Percentiles rank a stretch among this genome's conserved stretches.
phyloP scores from a whole-genome alignment of 768 basidiomycete species.

The button mushroom (Agaricus bisporus) region DNA sequence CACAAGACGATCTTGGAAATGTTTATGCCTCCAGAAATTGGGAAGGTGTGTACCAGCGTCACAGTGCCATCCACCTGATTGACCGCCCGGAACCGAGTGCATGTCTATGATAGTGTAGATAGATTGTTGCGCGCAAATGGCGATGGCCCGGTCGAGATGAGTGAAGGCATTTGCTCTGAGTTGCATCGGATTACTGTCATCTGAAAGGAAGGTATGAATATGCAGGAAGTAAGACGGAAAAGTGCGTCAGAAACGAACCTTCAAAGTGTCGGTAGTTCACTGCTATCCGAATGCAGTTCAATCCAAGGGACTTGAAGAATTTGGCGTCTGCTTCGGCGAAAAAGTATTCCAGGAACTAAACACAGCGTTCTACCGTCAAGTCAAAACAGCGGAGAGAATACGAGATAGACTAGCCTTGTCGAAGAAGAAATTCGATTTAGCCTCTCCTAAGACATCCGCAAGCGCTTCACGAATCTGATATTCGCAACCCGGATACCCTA shows the following conservation, averaged over 20 bases:
- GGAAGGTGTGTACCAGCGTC: slow-evolving; percentile 63
- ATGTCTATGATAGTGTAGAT: slow-evolving; percentile 81
- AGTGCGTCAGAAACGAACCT: slow-evolving; percentile 23
- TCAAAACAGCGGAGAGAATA: too few species aligned
- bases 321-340: slow-evolving; percentile 70
- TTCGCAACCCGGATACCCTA: slow-evolving; percentile 78
- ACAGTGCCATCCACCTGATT: slow-evolving; percentile 79
- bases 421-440: slow-evolving; percentile 75
- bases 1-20: slow-evolving; percentile 73
- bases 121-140: slow-evolving; percentile 62
- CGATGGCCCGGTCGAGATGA: slow-evolving; percentile 78
- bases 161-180: slow-evolving; percentile 72
- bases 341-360: slow-evolving; percentile 77
- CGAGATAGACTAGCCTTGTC: slow-evolving; percentile 50
- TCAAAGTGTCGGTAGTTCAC: slow-evolving; percentile 76
- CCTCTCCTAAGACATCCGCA: slow-evolving; percentile 55
- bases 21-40: slow-evolving; percentile 75
- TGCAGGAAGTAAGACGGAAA: background rate
- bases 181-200: slow-evolving; percentile 76
- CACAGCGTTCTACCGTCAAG: background rate
- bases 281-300: slow-evolving; percentile 75
- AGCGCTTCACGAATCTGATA: slow-evolving; percentile 70
- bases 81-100: slow-evolving; percentile 70
- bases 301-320: slow-evolving; percentile 72
- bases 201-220: slow-evolving; percentile 15